These are phyloP conservation scores for Pugionium cornutum DNA, from an alignment of 345 rosid genomes.

Conservation along the genomic window DNA sequence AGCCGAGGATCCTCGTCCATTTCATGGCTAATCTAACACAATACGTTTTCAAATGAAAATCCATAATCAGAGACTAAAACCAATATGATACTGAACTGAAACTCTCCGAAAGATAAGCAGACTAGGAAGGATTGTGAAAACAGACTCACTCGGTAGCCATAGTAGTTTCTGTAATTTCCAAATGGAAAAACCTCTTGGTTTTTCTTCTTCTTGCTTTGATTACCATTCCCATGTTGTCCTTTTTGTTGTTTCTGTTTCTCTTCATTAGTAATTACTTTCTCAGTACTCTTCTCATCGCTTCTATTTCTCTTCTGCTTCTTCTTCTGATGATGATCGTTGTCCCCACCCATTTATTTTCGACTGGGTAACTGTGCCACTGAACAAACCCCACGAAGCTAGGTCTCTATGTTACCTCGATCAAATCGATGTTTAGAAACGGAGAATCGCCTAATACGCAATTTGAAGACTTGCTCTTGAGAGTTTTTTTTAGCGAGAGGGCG, in stretches of 20 bases:
- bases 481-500: conserved; percentile 1
- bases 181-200: conserved; percentile 58
- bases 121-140: background rate
- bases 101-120: background rate
- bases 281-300: conserved; percentile 8
- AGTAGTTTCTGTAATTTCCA: conserved; percentile 86
- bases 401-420: conserved; percentile 16
- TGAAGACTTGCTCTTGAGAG: background rate
- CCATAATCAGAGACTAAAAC: background rate
- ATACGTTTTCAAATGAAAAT: conserved; percentile 2
- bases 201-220: conserved; percentile 47
- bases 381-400: conserved; percentile 6
- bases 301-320: conserved; percentile 27
- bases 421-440: background rate
- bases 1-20: conserved; percentile 82
- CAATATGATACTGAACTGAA: background rate
- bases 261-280: conserved; percentile 11
- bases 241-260: conserved; percentile 29
- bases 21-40: conserved; percentile 61
- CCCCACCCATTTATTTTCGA: conserved; percentile 13
- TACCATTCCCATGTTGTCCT: conserved; percentile 29
- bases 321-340: conserved; percentile 6
- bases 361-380: background rate
- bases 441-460: background rate
- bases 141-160: conserved; percentile 74